Evolutionary conservation across 495 filamentous ascomycete species (phyloP), one percentile per base, ranked within the genome.

Genomic region (Lasiosphaeria ovina): DNA sequence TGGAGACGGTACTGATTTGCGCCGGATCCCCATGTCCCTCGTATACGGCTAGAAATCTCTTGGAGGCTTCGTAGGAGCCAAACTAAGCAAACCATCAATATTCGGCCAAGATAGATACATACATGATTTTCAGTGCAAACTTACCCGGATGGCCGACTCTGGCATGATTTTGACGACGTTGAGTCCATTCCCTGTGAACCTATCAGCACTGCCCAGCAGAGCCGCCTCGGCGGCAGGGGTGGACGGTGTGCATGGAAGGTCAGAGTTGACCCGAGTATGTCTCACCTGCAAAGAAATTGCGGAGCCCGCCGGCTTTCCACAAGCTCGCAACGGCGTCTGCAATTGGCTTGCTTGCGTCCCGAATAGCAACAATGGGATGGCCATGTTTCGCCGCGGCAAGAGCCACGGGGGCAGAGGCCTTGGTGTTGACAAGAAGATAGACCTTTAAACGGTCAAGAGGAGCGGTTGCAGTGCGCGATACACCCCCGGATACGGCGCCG

Each of bases 161-260:
- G 94, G 94, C 88, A 98, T 93, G 52, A 98, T 92, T 74, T 98
- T 98, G 64, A 97, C 68, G 9, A 98, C 93, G 68, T 98, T 98
- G 59, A 98, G 81, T 7, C 94, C 94, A 69, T 98, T 98, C 35
- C 94, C 94, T 97, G 38, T 6, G 65, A 36, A n/a, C 8, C 35
- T 32, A 57, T 84, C 55, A 82, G 76, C 51, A 51, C 32, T 16
- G 53, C 17, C n/a, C 36, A 44, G 16, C 44, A 40, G n/a, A n/a
- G 5, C 35, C 10, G 33, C 56, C 36, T 59, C 60, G 11, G 32
- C 45, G 14, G 17, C 35, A 10, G 7, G 24, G 4, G 12, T 24
- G 24, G 24, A 24, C 2, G 24, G 24, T 24, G 24, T 24, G 24
- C 2, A 47, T 47, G 16, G 14, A 11, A 6, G 35, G 45, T 12